phyloP scores from a whole-genome alignment of 164 flowering plant genomes.

The Sextonia rubra region DNA sequence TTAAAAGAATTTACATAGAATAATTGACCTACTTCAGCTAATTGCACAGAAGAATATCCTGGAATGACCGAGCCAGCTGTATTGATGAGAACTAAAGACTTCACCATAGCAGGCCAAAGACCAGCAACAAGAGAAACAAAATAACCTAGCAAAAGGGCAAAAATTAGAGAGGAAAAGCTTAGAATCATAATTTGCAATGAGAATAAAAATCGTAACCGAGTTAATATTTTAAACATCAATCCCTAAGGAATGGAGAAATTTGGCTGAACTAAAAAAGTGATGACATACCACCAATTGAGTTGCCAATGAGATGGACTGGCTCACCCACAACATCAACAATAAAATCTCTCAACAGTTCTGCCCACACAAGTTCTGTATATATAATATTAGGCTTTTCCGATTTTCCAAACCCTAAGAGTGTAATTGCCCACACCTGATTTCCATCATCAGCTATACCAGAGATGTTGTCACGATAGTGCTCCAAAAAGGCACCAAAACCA shows the following conservation, averaged over 20 bases:
- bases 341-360: conserved; percentile 80
- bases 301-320: conserved; percentile 82
- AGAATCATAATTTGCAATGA: not conserved
- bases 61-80: conserved; percentile 68
- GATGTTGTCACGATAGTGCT: conserved; percentile 78
- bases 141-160: conserved; percentile 43
- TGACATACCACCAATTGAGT: conserved; percentile 81
- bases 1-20: not conserved
- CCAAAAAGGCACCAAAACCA: conserved; percentile 90
- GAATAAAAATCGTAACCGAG: not conserved
- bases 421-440: conserved; percentile 74
- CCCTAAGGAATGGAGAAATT: not conserved
- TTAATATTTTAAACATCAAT: not conserved
- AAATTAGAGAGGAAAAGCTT: conserved; percentile 7
- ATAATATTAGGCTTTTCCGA: conserved; percentile 86
- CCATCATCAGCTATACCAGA: conserved; percentile 45
- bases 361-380: conserved; percentile 82
- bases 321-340: conserved; percentile 73
- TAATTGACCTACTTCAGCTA: conserved; percentile 40
- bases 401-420: conserved; percentile 79
- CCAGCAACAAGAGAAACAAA: conserved; percentile 58
- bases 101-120: conserved; percentile 63
- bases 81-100: conserved; percentile 68
- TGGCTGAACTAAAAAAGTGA: not conserved
- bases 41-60: conserved; percentile 35